Base-by-base conservation (phyloP, 2,329 filamentous ascomycete genomes). In the Cercospora janseana region DNA sequence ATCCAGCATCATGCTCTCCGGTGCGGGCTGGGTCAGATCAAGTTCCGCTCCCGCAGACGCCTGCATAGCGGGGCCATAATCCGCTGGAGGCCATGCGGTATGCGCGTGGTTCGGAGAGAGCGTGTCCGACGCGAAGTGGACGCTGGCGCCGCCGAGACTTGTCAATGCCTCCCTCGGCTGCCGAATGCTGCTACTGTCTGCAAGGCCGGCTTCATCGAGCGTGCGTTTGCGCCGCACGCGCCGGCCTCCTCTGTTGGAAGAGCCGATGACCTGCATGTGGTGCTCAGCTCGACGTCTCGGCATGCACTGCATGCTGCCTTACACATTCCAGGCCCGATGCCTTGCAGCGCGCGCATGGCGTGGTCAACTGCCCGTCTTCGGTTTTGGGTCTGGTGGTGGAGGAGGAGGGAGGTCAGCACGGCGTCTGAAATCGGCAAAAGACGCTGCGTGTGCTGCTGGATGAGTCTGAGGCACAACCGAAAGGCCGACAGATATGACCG, bases 261-360 rank as follows among this genome's bases (percentile, higher is more conserved):
- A 76, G 13, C 51, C 51, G 40, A 55, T 49, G 15, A 47, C 44
- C 44, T 47, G 29, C 9, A 16, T 10, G 20, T n/a, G 18, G 32
- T n/a, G 27, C 26, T 44, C 21, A 50, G 29, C 40, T 28, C 6
- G 29, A n/a, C 1, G 23, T 28, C 10, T 44, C 18, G 27, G 31
- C 24, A 29, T 15, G 15, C 16, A 15, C 13, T 6, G 15, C 7
- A 20, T 23, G 15, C 8, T 16, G 15, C 23, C 44, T 37, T 20
- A 82, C 73, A 62, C 80, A 83, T 53, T 82, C 78, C 45, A 78
- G 76, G 49, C 74, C 71, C 55, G 81, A 79, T 58, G 76, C 75
- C 54, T 78, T 74, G 66, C 80, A 83, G 47, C 80, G 70, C 44
- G 79, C 73, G 58, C 80, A 83, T 20, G 80, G 80, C 21, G 70